Evolutionary conservation across 2,329 filamentous ascomycete species (phyloP), one percentile per base, ranked within the genome.

Genomic region (Aspergillus floridensis): DNA sequence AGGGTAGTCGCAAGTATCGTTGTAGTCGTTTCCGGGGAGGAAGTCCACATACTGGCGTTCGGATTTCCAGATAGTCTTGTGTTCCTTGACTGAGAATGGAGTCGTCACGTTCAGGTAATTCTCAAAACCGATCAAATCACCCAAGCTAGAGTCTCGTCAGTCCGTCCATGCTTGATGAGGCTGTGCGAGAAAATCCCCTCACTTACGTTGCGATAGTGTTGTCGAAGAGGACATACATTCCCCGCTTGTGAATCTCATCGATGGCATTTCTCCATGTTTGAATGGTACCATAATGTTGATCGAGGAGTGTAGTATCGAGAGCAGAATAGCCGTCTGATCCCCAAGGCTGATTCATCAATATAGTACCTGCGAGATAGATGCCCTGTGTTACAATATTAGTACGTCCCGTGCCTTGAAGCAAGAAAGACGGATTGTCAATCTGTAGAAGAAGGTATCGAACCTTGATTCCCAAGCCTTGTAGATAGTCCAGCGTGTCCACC

Each of bases 151-250:
- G 10, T 11, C 21, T 21, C 44, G 22, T 60, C 26, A 56, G 52
- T 46, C 44, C 53, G 44, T 10, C 35, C 10, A 4, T 29, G 47
- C 4, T 35, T 35, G 10, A 48, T 29, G 24, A 29, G 3, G 5
- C 7, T 49, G 24, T 29, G 16, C 53, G 29, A 11, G 11, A 14
- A 26, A 32, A 3, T 38, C 11, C 8, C 12, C 7, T 49, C 16
- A 74, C 79, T 77, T 73, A 81, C 77, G 86, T 89, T 49, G 84
- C 81, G 69, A 88, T 81, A 2, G 86, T 88, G 67, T 88, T 88
- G 69, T 88, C 86, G 60, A 88, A 72, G 32, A 89, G 75, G 46
- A 88, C 84, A 74, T 87, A 88, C 85, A 89, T 88, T 56, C 80
- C 82, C 31, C 83, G 79, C 2, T 73, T 72, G 66, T 89, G 86